Evolutionary conservation across 1,139 yeast species (phyloP).

Genomic region (Pichia sp.): DNA sequence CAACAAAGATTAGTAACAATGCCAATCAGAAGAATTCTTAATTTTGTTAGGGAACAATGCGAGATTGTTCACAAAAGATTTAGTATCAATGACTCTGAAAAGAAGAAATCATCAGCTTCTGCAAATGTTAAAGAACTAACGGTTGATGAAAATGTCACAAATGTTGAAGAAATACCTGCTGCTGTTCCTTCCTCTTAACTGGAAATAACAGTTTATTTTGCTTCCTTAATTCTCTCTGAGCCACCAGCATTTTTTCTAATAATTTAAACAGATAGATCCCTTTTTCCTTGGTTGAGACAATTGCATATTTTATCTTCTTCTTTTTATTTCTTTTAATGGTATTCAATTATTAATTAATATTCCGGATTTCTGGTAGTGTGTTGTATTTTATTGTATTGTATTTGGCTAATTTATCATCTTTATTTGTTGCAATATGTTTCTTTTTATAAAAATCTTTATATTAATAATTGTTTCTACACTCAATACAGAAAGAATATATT

Average conservation of each 20-base stretch:
- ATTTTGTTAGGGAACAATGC: slow-evolving; percentile 26
- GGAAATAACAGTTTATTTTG: not conserved
- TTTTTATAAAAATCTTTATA: no score
- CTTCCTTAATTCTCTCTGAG: not conserved
- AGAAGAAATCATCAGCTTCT: slow-evolving; percentile 10
- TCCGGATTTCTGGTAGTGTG: no score
- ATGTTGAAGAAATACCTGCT: slow-evolving; percentile 3
- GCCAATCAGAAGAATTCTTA: slow-evolving; percentile 31
- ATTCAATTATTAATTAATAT: no score
- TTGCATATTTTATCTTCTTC: not conserved
- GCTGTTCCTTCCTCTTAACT: slow-evolving; percentile 7
- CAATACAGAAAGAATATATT: not conserved
- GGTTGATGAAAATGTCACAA: slow-evolving; percentile 2
- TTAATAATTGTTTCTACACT: slow-evolving; percentile 1
- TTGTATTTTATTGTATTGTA: no score
- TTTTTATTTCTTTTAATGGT: not conserved
- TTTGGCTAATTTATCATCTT: no score
- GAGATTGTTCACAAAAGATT: slow-evolving; percentile 27
- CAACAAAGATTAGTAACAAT: slow-evolving; percentile 15
- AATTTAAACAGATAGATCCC: no score
- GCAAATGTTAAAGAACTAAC: slow-evolving; percentile 1
- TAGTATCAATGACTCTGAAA: slow-evolving; percentile 13
- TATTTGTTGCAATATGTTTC: no score
- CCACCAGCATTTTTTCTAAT: no score
- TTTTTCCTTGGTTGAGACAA: no score